Conservation (phyloP, 2,329 filamentous ascomycete species). For the Tolypocladium tropicale region DNA sequence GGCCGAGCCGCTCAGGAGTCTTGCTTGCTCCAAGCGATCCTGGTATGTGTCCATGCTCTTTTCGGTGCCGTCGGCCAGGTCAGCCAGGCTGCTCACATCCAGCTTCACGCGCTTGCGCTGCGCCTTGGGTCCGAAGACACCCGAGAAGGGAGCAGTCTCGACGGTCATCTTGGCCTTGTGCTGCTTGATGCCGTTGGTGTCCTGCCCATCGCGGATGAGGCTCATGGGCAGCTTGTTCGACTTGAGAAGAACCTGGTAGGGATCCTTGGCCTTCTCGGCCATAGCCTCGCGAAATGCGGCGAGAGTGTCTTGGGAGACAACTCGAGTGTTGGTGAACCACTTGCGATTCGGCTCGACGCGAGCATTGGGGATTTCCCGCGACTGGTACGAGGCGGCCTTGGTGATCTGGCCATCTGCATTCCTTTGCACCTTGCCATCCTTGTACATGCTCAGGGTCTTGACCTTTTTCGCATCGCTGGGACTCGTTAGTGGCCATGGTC, state of each 20-base stretch:
- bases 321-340: conserved; percentile 93
- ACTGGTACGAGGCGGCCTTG: conserved; percentile 76
- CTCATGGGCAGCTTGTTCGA: conserved; percentile 96
- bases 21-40: conserved; percentile 70
- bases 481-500: conserved; percentile 5
- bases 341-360: conserved; percentile 92
- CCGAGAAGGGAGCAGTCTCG: conserved; percentile 73
- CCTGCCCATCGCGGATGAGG: conserved; percentile 73
- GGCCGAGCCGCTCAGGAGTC: conserved; percentile 61
- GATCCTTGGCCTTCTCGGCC: conserved; percentile 79
- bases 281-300: conserved; percentile 84
- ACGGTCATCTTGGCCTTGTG: conserved; percentile 92
- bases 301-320: conserved; percentile 81
- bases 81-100: conserved; percentile 67
- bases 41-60: conserved; percentile 75
- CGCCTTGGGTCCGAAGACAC: conserved; percentile 88
- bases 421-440: conserved; percentile 72
- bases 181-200: conserved; percentile 74
- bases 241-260: conserved; percentile 90
- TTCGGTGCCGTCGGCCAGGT: conserved; percentile 69
- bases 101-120: conserved; percentile 90
- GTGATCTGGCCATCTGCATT: conserved; percentile 79
- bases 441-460: conserved; percentile 82
- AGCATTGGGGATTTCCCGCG: conserved; percentile 68
- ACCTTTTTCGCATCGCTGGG: conserved; percentile 67